Conservation (phyloP, 2,329 filamentous ascomycete species). For the Colletotrichum shisoi region DNA sequence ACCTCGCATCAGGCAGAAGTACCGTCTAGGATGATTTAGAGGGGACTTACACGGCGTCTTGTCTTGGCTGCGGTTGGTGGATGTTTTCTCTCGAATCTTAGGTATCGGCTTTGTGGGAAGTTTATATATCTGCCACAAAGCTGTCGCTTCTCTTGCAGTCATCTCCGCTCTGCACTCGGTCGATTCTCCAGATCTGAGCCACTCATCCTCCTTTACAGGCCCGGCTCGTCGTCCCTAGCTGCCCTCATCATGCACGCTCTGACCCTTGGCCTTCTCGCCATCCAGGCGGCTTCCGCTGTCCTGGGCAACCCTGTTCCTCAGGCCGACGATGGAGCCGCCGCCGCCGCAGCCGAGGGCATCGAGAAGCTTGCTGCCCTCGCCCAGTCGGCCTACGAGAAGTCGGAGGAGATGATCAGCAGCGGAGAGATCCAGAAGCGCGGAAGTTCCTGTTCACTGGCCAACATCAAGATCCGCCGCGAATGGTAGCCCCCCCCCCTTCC, state of each 20-base stretch:
- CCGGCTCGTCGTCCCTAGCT: background rate
- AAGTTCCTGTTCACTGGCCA: slow-evolving; percentile 42
- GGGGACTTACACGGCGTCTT: background rate
- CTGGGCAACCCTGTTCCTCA: slow-evolving; percentile 18
- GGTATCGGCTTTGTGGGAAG: background rate
- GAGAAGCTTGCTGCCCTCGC: slow-evolving; percentile 36
- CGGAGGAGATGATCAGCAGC: slow-evolving; percentile 40
- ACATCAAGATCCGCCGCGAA: slow-evolving; percentile 46
- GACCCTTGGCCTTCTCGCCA: slow-evolving; percentile 39
- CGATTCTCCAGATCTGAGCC: slow-evolving; percentile 49
- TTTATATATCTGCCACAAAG: slow-evolving; percentile 25
- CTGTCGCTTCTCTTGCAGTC: background rate
- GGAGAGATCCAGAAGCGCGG: slow-evolving; percentile 40
- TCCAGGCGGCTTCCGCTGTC: slow-evolving; percentile 30
- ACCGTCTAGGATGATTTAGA: background rate
- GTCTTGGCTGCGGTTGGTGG: background rate
- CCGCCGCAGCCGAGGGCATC: slow-evolving; percentile 12
- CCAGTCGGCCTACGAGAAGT: slow-evolving; percentile 41
- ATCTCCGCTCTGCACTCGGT: background rate
- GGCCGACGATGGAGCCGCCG: background rate
- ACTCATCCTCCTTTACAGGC: slow-evolving; percentile 42
- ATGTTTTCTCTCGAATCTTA: background rate
- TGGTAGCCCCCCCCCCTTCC: slow-evolving; percentile 42
- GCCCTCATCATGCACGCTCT: slow-evolving; percentile 11
- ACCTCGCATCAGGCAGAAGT: background rate